Percentiles rank a stretch among this genome's conserved stretches.
phyloP scores from a whole-genome alignment of 441 rosid genomes.

The Rhodomyrtus psidioides region DNA sequence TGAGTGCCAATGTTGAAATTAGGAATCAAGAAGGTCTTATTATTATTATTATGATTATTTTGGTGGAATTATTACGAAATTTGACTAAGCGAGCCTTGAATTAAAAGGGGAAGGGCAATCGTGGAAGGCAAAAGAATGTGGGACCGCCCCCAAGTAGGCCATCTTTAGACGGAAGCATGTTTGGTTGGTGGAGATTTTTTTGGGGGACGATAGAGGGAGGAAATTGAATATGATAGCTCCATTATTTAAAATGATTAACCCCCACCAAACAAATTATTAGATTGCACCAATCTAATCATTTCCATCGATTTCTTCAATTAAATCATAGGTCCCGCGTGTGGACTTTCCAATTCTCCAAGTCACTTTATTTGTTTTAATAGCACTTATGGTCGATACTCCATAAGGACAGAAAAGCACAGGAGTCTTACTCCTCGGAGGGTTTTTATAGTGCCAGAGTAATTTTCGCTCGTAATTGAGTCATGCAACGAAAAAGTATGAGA shows the following conservation, averaged over 20 bases:
- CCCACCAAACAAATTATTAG: not conserved
- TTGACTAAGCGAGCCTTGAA: not conserved
- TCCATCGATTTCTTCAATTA: slow-evolving; percentile 2
- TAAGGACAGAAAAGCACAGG: rapidly evolving
- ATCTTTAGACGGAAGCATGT: slow-evolving; percentile 18
- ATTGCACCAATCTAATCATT: slow-evolving; percentile 8
- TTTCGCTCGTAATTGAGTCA: no score
- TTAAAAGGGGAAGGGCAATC: not conserved
- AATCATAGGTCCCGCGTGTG: slow-evolving; percentile 11
- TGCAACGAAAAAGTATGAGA: rapidly evolving
- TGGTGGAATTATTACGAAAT: not conserved
- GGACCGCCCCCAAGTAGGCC: not conserved
- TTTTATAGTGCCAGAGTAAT: no score
- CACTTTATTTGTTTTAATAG: not conserved
- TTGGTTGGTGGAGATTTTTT: slow-evolving; percentile 15
- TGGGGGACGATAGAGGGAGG: not conserved
- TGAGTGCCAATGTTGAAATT: not conserved
- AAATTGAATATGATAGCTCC: slow-evolving; percentile 9
- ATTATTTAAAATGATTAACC: slow-evolving; percentile 17
- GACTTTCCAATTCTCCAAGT: not conserved
- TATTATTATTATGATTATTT: no score
- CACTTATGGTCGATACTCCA: not conserved
- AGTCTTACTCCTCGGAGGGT: rapidly evolving
- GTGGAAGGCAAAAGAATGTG: not conserved
- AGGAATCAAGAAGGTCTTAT: not conserved